Evolutionary conservation across 371 early-diverging fungal genomes (phyloP).

Genomic region (Mucor sp.): DNA sequence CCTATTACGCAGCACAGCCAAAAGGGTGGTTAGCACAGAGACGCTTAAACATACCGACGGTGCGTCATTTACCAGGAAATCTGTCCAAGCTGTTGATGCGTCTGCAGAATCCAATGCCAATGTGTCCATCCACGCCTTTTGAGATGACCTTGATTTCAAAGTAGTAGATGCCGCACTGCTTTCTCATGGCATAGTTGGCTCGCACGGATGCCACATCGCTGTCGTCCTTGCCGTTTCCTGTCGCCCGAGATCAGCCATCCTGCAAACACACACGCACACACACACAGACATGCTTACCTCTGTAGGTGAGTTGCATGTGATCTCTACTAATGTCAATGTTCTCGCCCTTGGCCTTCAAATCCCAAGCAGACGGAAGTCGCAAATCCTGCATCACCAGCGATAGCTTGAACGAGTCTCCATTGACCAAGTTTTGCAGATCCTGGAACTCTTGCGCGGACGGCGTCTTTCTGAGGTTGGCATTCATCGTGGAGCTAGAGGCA

Average conservation of each 20-base stretch:
- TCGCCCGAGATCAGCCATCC: not conserved
- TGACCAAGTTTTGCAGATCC: constrained; percentile 4
- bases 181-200: constrained; percentile 79
- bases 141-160: constrained; percentile 84
- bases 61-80: constrained; percentile 62
- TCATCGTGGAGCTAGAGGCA: not conserved
- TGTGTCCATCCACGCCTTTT: constrained; percentile 92
- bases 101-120: constrained; percentile 88
- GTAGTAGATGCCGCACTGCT: constrained; percentile 89
- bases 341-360: constrained; percentile 56
- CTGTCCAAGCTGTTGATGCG: constrained; percentile 54
- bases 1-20: no score
- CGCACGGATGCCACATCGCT: constrained; percentile 83
- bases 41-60: no score
- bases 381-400: constrained; percentile 30
- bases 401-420: constrained; percentile 5
- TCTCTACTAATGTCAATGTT: constrained; percentile 54
- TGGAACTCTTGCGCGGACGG: constrained; percentile 10
- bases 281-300: constrained; percentile 33
- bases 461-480: not conserved
- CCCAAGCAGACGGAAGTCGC: constrained; percentile 66
- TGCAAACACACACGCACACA: not conserved
- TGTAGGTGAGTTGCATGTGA: constrained; percentile 59
- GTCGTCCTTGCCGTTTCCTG: constrained; percentile 81
- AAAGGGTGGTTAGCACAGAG: no score